Conservation (phyloP, 2,329 filamentous ascomycete genomes). For the Beauveria sp. region DNA sequence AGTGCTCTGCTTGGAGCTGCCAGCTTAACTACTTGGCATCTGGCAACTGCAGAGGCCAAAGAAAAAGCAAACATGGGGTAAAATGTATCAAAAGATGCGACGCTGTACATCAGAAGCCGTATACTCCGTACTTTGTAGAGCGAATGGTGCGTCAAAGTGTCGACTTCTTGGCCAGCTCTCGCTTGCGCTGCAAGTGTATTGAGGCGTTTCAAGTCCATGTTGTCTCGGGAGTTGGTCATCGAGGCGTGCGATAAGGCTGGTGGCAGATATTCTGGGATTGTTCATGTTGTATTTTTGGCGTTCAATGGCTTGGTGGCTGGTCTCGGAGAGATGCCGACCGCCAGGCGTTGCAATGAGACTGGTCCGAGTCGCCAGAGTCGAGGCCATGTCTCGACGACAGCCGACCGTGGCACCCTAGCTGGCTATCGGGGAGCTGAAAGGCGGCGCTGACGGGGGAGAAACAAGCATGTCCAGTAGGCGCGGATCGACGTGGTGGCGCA, state of each 20-base stretch:
- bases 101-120: not conserved
- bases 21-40: too few species aligned
- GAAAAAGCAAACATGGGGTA: too few species aligned
- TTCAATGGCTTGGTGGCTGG: not conserved
- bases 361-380: not conserved
- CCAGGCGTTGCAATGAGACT: not conserved
- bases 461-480: not conserved
- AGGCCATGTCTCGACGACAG: conserved; percentile 11
- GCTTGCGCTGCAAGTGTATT: not conserved
- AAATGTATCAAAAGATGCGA: not conserved
- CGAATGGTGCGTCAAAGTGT: not conserved
- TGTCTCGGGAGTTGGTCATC: not conserved
- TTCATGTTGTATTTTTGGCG: not conserved
- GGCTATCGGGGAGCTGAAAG: conserved; percentile 6
- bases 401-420: conserved; percentile 8
- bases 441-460: conserved; percentile 4
- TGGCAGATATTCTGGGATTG: not conserved
- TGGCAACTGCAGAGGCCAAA: too few species aligned
- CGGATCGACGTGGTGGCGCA: conserved; percentile 10
- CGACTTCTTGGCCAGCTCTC: not conserved
- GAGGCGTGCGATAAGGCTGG: not conserved
- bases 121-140: not conserved
- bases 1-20: not conserved
- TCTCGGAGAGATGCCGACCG: conserved; percentile 8
- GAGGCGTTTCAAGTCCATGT: not conserved